Percentiles rank a stretch among this genome's conserved stretches.
These are phyloP conservation scores for Aristolochia fimbriata DNA, from an alignment of 164 flowering plant species.

Conservation along the genomic window DNA sequence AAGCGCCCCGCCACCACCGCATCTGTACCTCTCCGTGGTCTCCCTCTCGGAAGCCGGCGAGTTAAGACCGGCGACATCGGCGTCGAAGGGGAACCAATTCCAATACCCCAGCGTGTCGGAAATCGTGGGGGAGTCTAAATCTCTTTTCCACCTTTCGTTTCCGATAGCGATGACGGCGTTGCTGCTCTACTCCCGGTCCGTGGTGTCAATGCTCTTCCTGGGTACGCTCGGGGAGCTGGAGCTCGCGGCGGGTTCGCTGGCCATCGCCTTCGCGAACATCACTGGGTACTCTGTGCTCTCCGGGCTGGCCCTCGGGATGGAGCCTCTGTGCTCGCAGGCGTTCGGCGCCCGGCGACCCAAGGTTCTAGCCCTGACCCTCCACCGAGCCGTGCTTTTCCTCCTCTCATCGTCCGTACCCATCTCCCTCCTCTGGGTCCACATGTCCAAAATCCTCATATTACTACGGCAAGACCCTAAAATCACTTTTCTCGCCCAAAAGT, in stretches of 20 bases:
- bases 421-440: constrained; percentile 59
- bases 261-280: constrained; percentile 88
- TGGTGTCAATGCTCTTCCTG: constrained; percentile 76
- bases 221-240: constrained; percentile 69
- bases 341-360: constrained; percentile 62
- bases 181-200: constrained; percentile 65
- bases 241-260: constrained; percentile 77
- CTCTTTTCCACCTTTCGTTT: constrained; percentile 52
- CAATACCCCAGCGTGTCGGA: constrained; percentile 23
- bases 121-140: constrained; percentile 30
- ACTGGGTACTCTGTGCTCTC: constrained; percentile 87
- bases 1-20: constrained; percentile 13
- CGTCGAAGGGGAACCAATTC: constrained; percentile 4
- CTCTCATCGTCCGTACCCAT: constrained; percentile 59
- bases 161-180: constrained; percentile 69
- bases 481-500: constrained; percentile 47
- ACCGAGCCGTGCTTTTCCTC: constrained; percentile 60
- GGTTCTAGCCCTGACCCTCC: constrained; percentile 59
- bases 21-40: constrained; percentile 21
- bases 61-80: constrained; percentile 3
- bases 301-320: constrained; percentile 81
- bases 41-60: constrained; percentile 12
- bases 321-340: constrained; percentile 86
- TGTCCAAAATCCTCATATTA: constrained; percentile 29
- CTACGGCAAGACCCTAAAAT: constrained; percentile 56